phyloP scores from a whole-genome alignment of 768 basidiomycete genomes.

The Pulveroboletus frians region DNA sequence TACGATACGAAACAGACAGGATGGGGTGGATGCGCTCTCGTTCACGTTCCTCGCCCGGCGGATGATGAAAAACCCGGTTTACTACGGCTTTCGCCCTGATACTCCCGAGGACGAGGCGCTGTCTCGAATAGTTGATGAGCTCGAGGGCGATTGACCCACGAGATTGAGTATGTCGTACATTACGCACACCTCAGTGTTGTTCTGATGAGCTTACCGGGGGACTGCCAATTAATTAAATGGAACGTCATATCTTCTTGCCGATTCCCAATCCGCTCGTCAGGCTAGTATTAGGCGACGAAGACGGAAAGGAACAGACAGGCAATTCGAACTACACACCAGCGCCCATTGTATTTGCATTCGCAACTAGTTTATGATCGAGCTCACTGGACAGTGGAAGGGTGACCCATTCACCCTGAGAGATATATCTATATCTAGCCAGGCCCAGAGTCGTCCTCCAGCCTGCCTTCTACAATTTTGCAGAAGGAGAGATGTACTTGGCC shows the following conservation, averaged over 20 bases:
- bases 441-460: no score
- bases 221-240: not conserved
- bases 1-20: constrained; percentile 49
- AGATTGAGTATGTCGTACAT: not conserved
- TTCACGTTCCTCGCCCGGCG: constrained; percentile 78
- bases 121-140: constrained; percentile 63
- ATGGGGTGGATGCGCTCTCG: constrained; percentile 69
- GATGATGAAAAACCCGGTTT: constrained; percentile 73
- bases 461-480: no score
- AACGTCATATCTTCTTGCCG: not conserved
- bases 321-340: not conserved
- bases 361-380: not conserved
- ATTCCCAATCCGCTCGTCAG: no score
- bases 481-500: constrained; percentile 50
- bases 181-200: not conserved
- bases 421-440: no score
- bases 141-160: constrained; percentile 19
- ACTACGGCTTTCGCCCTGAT: constrained; percentile 58
- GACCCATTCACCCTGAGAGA: no score
- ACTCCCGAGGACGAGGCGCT: constrained; percentile 47
- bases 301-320: not conserved
- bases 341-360: not conserved
- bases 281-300: no score
- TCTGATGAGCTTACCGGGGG: no score
- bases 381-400: not conserved